Conservation (phyloP, 225 moss, liverwort and hornwort genomes). For the Sphagnum tenellum region DNA sequence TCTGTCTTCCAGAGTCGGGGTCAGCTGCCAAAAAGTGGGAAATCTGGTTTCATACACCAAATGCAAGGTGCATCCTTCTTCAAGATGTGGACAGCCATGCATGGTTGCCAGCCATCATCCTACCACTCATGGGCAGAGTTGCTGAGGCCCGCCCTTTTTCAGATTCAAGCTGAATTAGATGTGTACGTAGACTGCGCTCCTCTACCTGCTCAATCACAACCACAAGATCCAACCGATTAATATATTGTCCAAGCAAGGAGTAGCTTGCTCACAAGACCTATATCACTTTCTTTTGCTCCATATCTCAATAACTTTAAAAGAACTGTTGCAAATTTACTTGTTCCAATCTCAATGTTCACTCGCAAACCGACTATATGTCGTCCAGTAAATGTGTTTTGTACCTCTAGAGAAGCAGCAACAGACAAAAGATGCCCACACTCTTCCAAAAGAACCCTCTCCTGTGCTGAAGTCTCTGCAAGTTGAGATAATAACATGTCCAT, state of each 20-base stretch:
- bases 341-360: too few species aligned
- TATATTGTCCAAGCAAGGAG: too few species aligned
- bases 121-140: constrained; percentile 23
- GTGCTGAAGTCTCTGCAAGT: constrained; percentile 85
- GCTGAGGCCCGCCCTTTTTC: constrained; percentile 53
- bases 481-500: constrained; percentile 80
- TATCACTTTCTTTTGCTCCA: too few species aligned
- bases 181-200: constrained; percentile 88
- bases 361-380: too few species aligned
- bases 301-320: too few species aligned
- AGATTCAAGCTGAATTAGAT: constrained; percentile 81
- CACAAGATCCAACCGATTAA: constrained; percentile 2
- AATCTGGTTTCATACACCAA: constrained; percentile 3
- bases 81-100: constrained; percentile 44
- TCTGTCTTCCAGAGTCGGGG: constrained; percentile 9
- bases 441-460: constrained; percentile 79
- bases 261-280: too few species aligned
- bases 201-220: constrained; percentile 57
- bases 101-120: constrained; percentile 20
- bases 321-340: too few species aligned
- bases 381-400: constrained; percentile 1
- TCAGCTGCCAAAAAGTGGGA: not conserved
- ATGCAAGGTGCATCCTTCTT: constrained; percentile 6
- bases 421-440: constrained; percentile 85
- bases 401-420: constrained; percentile 82